A percentile compares a stretch with the other conserved stretches of the same genome.
These are phyloP conservation scores for Suhomyces sp. DNA, from an alignment of 805 yeast genomes.

Conservation along the genomic window DNA sequence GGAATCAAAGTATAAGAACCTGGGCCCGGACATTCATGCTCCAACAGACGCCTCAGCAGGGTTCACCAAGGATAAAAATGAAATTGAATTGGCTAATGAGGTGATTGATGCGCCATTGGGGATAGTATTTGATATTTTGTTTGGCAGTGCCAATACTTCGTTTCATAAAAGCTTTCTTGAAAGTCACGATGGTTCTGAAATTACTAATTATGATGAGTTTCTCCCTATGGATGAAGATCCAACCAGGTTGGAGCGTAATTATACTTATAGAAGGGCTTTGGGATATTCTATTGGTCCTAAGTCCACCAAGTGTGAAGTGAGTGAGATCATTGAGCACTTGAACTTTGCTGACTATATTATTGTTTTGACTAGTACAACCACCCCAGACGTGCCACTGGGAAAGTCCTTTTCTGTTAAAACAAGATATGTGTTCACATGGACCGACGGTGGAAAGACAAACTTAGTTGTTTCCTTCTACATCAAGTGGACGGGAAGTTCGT, in stretches of 20 bases:
- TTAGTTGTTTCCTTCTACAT: constrained; percentile 54
- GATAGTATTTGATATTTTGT: constrained; percentile 54
- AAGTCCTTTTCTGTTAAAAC: constrained; percentile 63
- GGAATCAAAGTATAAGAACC: constrained; percentile 16
- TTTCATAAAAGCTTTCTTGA: constrained; percentile 42
- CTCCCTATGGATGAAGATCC: constrained; percentile 38
- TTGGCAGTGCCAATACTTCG: constrained; percentile 57
- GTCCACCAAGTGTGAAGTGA: constrained; percentile 64
- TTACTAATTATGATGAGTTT: constrained; percentile 43
- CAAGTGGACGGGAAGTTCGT: constrained; percentile 73
- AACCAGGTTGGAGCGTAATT: constrained; percentile 44
- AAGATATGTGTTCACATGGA: constrained; percentile 62
- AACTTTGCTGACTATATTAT: constrained; percentile 49
- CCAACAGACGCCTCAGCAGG: constrained; percentile 42
- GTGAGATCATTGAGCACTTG: constrained; percentile 54
- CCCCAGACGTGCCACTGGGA: constrained; percentile 87
- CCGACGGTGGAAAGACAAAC: constrained; percentile 51
- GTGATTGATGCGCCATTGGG: constrained; percentile 64
- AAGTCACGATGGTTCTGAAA: constrained; percentile 63
- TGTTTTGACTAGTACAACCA: constrained; percentile 57
- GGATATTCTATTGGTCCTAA: constrained; percentile 73
- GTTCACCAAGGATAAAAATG: constrained; percentile 44
- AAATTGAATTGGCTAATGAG: constrained; percentile 56
- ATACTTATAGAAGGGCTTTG: constrained; percentile 62
- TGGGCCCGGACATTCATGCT: constrained; percentile 47